Percentiles rank a stretch among this genome's conserved stretches.
phyloP scores from a whole-genome alignment of 257 asterid genomes.

The Linaria vulgaris region DNA sequence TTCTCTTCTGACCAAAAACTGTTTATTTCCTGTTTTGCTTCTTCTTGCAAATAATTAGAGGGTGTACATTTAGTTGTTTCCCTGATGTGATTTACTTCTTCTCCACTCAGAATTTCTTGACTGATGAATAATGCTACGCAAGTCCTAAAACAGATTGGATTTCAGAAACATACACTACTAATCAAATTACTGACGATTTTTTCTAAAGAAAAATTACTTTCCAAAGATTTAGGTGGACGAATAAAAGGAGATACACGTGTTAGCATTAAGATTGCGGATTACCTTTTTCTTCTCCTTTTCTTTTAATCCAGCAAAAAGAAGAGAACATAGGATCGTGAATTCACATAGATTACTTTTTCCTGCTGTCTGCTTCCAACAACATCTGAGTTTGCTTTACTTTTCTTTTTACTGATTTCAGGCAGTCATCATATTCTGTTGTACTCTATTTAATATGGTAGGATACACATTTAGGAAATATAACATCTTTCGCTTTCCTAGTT shows the following conservation, averaged over 20 bases:
- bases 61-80: not conserved
- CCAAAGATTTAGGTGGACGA: not conserved
- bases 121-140: not conserved
- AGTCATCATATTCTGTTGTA: no score
- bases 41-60: conserved; percentile 11
- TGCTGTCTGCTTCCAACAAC: no score
- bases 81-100: not conserved
- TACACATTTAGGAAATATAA: no score
- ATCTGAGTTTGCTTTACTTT: no score
- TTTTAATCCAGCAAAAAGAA: not conserved
- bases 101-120: not conserved
- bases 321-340: no score
- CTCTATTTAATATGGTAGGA: no score
- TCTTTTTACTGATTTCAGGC: no score
- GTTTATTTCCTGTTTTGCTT: conserved; percentile 9
- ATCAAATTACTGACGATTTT: no score
- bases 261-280: not conserved
- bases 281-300: not conserved
- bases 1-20: not conserved
- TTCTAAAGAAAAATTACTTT: no score
- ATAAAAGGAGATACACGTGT: not conserved
- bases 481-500: no score
- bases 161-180: no score
- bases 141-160: not conserved
- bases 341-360: no score